Evolutionary conservation across 176 grass and related monocot species (phyloP).

Genomic region (Phyllostachys edulis): DNA sequence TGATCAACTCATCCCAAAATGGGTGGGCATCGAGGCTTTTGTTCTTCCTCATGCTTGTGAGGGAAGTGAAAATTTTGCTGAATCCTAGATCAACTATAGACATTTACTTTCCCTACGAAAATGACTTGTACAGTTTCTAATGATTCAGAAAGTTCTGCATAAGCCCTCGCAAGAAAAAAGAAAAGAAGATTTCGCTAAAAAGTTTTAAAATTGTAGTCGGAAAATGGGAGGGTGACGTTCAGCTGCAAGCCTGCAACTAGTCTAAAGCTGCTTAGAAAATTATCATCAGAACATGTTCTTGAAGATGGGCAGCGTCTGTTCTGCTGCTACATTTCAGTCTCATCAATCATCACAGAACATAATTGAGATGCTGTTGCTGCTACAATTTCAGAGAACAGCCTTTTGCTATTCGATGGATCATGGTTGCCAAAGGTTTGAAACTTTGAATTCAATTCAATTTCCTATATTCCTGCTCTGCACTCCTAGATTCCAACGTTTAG

Average conservation of each 20-base stretch:
- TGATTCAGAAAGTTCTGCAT: background rate
- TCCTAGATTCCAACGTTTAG: conserved; percentile 2
- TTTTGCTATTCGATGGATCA: background rate
- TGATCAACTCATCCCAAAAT: background rate
- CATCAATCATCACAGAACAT: conserved; percentile 23
- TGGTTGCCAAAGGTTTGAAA: conserved; percentile 25
- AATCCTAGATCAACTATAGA: background rate
- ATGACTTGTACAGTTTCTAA: background rate
- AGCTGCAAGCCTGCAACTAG: conserved; percentile 10
- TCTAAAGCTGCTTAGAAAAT: conserved; percentile 15
- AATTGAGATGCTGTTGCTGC: conserved; percentile 22
- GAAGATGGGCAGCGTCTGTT: conserved; percentile 16
- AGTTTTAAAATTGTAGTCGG: background rate
- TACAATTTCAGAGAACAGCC: conserved; percentile 33
- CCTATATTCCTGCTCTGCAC: background rate
- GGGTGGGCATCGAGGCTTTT: background rate
- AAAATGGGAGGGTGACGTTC: conserved; percentile 11
- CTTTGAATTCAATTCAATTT: background rate
- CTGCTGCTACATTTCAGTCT: conserved; percentile 25
- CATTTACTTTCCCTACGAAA: background rate
- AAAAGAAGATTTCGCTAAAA: background rate
- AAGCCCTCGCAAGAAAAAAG: background rate
- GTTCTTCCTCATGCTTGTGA: background rate
- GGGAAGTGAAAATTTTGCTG: background rate
- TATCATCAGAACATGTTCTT: conserved; percentile 23